Conservation (phyloP, 169 alveolate species). For the Plasmodium vivax region DNA sequence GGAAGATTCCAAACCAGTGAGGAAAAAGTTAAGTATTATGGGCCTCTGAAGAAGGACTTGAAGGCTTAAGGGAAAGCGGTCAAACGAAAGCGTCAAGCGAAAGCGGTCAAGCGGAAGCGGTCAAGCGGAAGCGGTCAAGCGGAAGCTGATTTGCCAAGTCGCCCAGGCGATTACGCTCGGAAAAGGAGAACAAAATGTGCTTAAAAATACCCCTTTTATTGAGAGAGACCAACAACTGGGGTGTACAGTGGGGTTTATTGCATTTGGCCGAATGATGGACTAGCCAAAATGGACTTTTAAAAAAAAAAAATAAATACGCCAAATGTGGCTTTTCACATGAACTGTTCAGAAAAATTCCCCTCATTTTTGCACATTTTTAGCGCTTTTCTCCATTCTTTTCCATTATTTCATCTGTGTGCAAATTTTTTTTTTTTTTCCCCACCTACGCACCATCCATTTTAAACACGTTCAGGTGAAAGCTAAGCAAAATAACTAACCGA, state of each 20-base stretch:
- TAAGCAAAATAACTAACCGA: background rate
- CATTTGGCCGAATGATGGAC: background rate
- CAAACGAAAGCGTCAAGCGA: no score
- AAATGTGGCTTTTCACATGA: background rate
- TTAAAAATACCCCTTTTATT: background rate
- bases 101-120: no score
- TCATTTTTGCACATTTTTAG: background rate
- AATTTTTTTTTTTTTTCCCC: background rate
- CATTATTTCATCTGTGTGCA: background rate
- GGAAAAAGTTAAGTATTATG: conserved; percentile 98
- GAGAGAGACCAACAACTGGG: background rate
- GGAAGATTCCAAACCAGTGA: conserved; percentile 99
- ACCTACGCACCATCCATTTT: background rate
- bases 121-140: no score
- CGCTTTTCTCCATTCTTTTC: background rate
- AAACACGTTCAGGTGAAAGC: background rate
- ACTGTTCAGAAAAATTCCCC: background rate
- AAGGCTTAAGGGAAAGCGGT: conserved; percentile 24
- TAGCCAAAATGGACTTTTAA: background rate
- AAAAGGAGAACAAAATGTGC: conserved; percentile 2
- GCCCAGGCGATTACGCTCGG: background rate
- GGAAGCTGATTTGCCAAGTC: background rate
- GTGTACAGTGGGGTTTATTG: background rate
- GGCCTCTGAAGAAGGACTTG: conserved; percentile 90
- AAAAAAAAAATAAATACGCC: background rate